Base-by-base conservation (phyloP, 768 basidiomycete genomes). In the Sarcodon sp. region DNA sequence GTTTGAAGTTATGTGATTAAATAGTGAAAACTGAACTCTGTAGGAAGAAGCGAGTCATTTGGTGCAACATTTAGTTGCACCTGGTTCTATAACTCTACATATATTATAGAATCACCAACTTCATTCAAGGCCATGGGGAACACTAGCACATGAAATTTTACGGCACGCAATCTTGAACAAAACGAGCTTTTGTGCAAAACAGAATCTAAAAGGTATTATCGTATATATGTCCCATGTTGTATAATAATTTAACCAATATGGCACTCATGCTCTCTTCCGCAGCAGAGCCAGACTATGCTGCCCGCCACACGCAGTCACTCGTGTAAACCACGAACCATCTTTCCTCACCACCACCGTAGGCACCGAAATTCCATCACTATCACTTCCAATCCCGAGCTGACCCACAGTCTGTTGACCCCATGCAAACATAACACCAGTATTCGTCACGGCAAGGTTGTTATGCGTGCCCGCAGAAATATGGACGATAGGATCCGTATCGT, bases 381-480 rank as follows among this genome's bases (percentile, higher is more conserved):
- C 72, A 35, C 76, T 71, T 18, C 56, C 59, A 8, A 62, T 45
- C 10, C 84, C 86, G 15, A 88, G 69, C 59, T 88, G 86, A 45
- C 85, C 78, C 55, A 84, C 82, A 4, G 76, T 70, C n/a, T 83
- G 83, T 51, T 81, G 79, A 45, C 86, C 86, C 86, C 86, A 88
- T 33, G 76, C 67, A 56, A 81, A 86, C 54, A 87, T 61, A 2
- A 81, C 79, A 33, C 85, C 86, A 38, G 67, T 77, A 50, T 65
- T 58, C 5, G 83, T 83, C 43, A 85, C 68, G 7, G 79, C 86
- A 57, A 84, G 70, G 53, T 80, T 86, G 59, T 81, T 83, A 60
- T 84, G 83, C 32, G 71, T 70, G 6, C 83, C 86, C n/a, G 70
- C 75, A 1, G 81, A 74, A 46, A 88, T 72, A 48, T 77, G 70